Evolutionary conservation across 768 basidiomycete genomes (phyloP), one percentile per base, ranked within the genome.

Genomic region (Macrolepiota dolichaula): DNA sequence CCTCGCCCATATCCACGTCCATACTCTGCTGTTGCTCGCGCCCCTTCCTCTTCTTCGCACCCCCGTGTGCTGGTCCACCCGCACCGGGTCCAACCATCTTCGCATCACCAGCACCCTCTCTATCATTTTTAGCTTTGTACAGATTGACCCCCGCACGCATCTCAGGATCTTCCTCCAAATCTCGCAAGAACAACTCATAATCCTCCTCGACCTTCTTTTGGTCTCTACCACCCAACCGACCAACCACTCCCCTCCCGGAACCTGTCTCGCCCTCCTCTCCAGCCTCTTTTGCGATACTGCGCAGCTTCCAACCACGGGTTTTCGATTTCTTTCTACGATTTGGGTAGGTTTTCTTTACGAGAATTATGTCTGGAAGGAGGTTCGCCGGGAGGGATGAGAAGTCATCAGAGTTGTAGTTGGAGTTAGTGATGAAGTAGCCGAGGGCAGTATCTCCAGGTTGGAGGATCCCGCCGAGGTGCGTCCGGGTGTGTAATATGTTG

Each of bases 281-380:
- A 10, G 84, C 88, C 72, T 96, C 94, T 73, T 93, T 94, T 55
- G 92, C 93, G 54, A 99, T 98, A 68, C 91, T 94, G 67, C 91
- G 82, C 63, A 98, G 79, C 73, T 87, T 86, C 96, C 96, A 98
- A 63, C 78, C 84, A 53, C 97, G 81, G 4, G 91, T 75, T 74
- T 86, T 88, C 69, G 81, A 86, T 84, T 97, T 98, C 82, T 96
- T 97, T 61, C 96, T 75, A 36, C 94, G 78, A 74, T 94, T 92
- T 52, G 95, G 96, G 75, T 98, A 98, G 51, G 92, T 83, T 81
- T 99, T 98, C 79, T 92, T 92, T 63, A 97, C 89, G 15, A 99
- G 85, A 36, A 99, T 85, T 64, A 97, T 86, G 68, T 98, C 95
- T 1, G 96, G 97, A 57, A 96, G 80, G 40, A 89, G 84, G 19